Conservation (phyloP, 805 yeast species). For the Candida stauntonica region DNA sequence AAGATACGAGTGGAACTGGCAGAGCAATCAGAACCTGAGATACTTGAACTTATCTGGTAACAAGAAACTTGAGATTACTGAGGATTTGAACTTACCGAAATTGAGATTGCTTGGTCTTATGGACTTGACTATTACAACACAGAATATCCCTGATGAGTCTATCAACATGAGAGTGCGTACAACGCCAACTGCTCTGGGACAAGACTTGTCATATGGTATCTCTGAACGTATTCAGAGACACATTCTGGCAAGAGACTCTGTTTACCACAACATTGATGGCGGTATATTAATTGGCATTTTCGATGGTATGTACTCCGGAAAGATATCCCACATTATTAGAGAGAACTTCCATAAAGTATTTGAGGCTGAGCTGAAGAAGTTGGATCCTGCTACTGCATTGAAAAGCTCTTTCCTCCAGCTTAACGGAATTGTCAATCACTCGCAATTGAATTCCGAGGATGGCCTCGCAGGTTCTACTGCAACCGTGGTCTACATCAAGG, state of each 20-base stretch:
- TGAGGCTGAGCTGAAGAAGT: conserved; percentile 55
- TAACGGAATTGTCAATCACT: conserved; percentile 65
- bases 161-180: conserved; percentile 84
- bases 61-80: conserved; percentile 83
- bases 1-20: conserved; percentile 99
- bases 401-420: conserved; percentile 75
- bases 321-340: conserved; percentile 69
- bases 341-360: conserved; percentile 64
- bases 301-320: conserved; percentile 72
- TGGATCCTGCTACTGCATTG: conserved; percentile 65
- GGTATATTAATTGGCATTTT: conserved; percentile 73
- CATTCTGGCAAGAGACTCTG: conserved; percentile 77
- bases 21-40: conserved; percentile 67
- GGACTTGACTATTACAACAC: conserved; percentile 91
- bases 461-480: conserved; percentile 79
- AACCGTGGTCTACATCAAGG: conserved; percentile 74
- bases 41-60: conserved; percentile 91
- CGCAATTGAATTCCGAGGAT: conserved; percentile 60
- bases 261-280: conserved; percentile 83
- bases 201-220: conserved; percentile 75
- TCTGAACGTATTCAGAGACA: conserved; percentile 78
- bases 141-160: conserved; percentile 84
- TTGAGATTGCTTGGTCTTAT: conserved; percentile 77
- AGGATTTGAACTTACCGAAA: conserved; percentile 70
- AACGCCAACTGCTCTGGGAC: conserved; percentile 73